Evolutionary conservation across 306 rosid genomes (phyloP).

Genomic region (Lathyrus tuberosus): DNA sequence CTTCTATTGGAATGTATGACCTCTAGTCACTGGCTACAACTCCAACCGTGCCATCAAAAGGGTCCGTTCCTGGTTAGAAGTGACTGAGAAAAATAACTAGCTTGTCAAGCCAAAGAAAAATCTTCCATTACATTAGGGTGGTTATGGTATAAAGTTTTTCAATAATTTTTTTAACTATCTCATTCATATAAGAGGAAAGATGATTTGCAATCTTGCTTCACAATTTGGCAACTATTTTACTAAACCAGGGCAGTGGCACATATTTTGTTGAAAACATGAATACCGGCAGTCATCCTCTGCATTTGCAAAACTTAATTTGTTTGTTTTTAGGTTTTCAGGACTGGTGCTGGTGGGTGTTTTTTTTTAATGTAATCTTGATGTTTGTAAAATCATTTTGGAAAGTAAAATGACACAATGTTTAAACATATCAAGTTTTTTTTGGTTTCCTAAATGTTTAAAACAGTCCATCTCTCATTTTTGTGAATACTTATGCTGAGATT

Average conservation of each 20-base stretch:
- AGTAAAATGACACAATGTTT: slow-evolving; percentile 24
- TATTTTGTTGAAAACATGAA: slow-evolving; percentile 8
- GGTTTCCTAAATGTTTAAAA: slow-evolving; percentile 27
- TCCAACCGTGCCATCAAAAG: background rate
- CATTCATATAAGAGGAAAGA: slow-evolving; percentile 15
- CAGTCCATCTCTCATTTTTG: slow-evolving; percentile 6
- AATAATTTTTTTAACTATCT: background rate
- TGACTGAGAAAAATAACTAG: background rate
- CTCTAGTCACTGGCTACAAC: background rate
- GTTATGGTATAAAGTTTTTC: background rate
- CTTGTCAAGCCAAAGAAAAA: background rate
- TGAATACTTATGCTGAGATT: slow-evolving; percentile 39
- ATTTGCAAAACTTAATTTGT: background rate
- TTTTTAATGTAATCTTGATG: slow-evolving; percentile 2
- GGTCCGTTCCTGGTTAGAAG: background rate
- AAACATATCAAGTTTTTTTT: slow-evolving; percentile 12
- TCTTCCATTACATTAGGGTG: background rate
- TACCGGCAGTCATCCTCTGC: background rate
- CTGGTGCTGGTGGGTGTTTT: background rate
- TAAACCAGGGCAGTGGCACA: slow-evolving; percentile 1
- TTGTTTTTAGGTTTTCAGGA: background rate
- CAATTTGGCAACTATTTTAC: slow-evolving; percentile 23
- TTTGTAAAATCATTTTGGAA: slow-evolving; percentile 16
- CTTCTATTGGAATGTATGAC: background rate
- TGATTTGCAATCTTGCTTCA: background rate